Base-by-base conservation (phyloP, 2,329 filamentous ascomycete species). In the Talaromyces pinophilus region DNA sequence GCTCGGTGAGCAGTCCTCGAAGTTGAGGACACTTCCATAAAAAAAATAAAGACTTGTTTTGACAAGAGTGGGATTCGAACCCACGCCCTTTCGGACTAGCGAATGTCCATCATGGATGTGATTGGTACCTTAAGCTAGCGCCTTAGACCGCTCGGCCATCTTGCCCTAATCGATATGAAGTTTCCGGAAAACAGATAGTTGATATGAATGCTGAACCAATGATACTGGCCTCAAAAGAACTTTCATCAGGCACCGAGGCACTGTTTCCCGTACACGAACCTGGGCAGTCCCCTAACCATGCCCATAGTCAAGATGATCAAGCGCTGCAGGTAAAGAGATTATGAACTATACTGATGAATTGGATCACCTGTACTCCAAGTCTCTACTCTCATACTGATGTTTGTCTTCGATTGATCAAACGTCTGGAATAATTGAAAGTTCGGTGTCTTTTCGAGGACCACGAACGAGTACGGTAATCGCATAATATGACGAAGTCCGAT, bases 21-120 rank as follows among this genome's bases (percentile, higher is more conserved):
- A 13, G 35, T 48, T 50, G 46, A 50, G 25, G 19, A 19, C 19
- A 19, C 1, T 1, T 19, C 19, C 19, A 19, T 19, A 19, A 19
- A 19, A 19, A 19, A 19, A 19, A 19, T 19, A n/a, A n/a, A 25
- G 22, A 25, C 25, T 25, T 25, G 25, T 25, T 25, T 25, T 42
- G 48, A 52, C 48, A 52, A 52, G 48, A 52, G 48, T 52, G 48
- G 48, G 48, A 52, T 52, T 52, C 25, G 48, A 52, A 52, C 48
- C 48, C 48, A 52, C 46, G 46, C 46, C 22, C 46, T 50, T 50
- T 50, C 46, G 46, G 22, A 50, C 22, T 17, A 46, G 44, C n/a
- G 38, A 30, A 7, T 6, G 30, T 30, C 7, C 7, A 30, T 7
- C 30, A 30, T 30, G 30, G 1, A 30, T 30, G 1, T 30, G 30